Base-by-base conservation (phyloP, 345 rosid species). In the Eucalyptus regnans region DNA sequence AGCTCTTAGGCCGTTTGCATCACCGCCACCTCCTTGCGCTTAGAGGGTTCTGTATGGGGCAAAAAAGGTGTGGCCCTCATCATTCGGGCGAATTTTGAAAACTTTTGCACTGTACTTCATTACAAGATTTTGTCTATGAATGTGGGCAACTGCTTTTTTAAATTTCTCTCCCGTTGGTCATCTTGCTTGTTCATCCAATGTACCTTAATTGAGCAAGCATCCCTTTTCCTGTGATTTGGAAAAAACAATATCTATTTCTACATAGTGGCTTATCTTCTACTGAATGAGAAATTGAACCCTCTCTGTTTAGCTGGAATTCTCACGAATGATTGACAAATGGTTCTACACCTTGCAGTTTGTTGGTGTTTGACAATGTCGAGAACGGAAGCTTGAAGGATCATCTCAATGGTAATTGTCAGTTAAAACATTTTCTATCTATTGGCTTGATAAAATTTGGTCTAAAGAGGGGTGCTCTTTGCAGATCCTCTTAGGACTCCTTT, bases 21-120 rank as follows among this genome's bases (percentile, higher is more conserved):
- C 99, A 98, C 89, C 99, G 99, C 87, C 98, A 98, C 90, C 93
- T 98, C 91, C 98, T 98, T 90, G 91, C 98, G 12, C 98, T 98
- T 60, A 92, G 86, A 17, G 99, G 99, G 7, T 98, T 96, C 91
- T 95, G 95, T 89, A 88, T 89, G 7, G 99, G 97, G 49, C 93
- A 80, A 88, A 97, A 94, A 89, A 95, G 98, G 99, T 97, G 54
- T 62, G 49, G 27, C 33, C 48, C 84, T 76, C 48, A 76, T 52
- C 58, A 23, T 41, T 76, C 20, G 15, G 46, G 84, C 84, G 0
- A 76, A 76, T 37, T 22, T 10, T 37, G 48, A 60, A 54, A 52
- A 29, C 7, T 12, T 37, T 10, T 6, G 27, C 1, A 3, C 3
- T 37, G 25, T 37, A 71, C 3, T 37, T 37, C 27, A 10, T 71